Conservation (phyloP, 2,329 filamentous ascomycete genomes). For the Aureobasidium musti region DNA sequence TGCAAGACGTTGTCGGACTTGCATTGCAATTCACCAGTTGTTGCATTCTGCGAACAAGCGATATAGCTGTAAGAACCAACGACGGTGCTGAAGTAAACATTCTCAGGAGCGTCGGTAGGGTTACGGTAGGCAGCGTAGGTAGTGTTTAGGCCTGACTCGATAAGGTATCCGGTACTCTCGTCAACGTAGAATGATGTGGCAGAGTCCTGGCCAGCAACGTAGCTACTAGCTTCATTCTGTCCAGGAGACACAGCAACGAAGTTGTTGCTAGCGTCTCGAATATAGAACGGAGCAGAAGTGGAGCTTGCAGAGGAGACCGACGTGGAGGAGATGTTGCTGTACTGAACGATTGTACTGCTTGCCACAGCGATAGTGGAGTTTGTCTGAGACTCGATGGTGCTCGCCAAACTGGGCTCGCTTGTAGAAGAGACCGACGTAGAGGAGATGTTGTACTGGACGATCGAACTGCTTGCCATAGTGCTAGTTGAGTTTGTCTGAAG, state of each 20-base stretch:
- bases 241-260: slow-evolving; percentile 6
- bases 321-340: background rate
- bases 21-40: background rate
- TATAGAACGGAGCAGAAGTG: background rate
- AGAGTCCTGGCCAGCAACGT: background rate
- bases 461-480: background rate
- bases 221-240: slow-evolving; percentile 1
- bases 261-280: background rate
- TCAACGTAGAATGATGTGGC: slow-evolving; percentile 20
- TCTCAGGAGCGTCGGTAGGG: background rate
- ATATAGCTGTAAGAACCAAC: slow-evolving; percentile 5
- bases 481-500: background rate
- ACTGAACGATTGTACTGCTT: background rate
- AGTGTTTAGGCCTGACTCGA: slow-evolving; percentile 6
- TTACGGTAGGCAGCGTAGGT: slow-evolving; percentile 12
- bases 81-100: slow-evolving; percentile 17
- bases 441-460: background rate
- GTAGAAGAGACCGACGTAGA: background rate
- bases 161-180: background rate
- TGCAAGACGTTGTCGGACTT: background rate
- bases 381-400: background rate
- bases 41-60: background rate
- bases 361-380: background rate
- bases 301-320: background rate
- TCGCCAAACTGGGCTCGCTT: too few species aligned